Percentiles rank a stretch among this genome's conserved stretches.
Evolutionary conservation across 1,139 yeast genomes (phyloP).

Genomic region (Tardiomyces depauwii): DNA sequence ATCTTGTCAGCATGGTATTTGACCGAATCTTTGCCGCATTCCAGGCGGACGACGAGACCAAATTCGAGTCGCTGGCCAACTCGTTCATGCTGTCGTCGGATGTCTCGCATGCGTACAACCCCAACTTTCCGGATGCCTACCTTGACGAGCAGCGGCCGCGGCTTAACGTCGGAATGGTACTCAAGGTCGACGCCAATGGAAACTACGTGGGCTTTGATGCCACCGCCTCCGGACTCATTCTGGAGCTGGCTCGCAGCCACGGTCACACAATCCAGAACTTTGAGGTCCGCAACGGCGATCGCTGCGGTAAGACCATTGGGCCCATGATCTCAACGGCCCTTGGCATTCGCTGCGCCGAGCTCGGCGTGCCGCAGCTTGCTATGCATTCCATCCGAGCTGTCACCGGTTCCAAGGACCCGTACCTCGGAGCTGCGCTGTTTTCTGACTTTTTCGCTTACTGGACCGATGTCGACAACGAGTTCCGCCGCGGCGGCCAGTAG

Average conservation of each 20-base stretch:
- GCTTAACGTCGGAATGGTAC: slow-evolving; percentile 59
- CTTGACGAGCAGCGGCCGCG: slow-evolving; percentile 57
- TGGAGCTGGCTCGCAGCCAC: slow-evolving; percentile 43
- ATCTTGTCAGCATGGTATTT: slow-evolving; percentile 58
- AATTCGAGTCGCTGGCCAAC: slow-evolving; percentile 32
- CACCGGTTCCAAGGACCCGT: slow-evolving; percentile 59
- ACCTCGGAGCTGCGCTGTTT: slow-evolving; percentile 56
- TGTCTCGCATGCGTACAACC: slow-evolving; percentile 91
- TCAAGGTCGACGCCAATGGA: slow-evolving; percentile 57
- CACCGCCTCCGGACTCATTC: slow-evolving; percentile 47
- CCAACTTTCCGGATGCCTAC: slow-evolving; percentile 59
- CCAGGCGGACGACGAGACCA: slow-evolving; percentile 32
- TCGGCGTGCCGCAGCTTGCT: slow-evolving; percentile 67
- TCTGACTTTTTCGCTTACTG: slow-evolving; percentile 49
- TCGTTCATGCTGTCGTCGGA: slow-evolving; percentile 85
- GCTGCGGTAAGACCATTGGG: slow-evolving; percentile 77
- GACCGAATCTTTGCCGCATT: slow-evolving; percentile 52
- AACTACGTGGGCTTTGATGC: slow-evolving; percentile 58
- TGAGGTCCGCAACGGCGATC: slow-evolving; percentile 49
- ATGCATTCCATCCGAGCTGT: slow-evolving; percentile 79
- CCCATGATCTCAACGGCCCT: slow-evolving; percentile 52
- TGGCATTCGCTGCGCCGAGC: slow-evolving; percentile 67
- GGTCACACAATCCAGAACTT: slow-evolving; percentile 45
- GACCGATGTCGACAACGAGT: slow-evolving; percentile 37
- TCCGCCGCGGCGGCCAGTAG: slow-evolving; percentile 31